These are phyloP conservation scores for Letharia columbiana DNA, from an alignment of 495 filamentous ascomycete species.

Conservation along the genomic window DNA sequence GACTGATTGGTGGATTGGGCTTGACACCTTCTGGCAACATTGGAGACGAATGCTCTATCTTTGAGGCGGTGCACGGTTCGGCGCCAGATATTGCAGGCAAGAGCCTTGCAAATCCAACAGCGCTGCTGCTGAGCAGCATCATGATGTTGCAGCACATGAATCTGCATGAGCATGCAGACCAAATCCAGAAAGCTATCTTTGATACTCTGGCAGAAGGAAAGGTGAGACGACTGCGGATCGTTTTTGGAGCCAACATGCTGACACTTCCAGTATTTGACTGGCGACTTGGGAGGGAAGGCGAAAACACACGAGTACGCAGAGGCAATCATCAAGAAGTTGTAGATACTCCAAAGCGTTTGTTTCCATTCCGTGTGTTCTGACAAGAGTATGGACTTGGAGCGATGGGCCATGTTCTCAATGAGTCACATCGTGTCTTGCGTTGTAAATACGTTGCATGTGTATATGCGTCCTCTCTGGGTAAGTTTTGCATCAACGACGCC, in stretches of 20 bases:
- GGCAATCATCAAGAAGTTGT: slow-evolving; percentile 83
- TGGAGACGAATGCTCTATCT: slow-evolving; percentile 97
- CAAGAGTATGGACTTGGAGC: background rate
- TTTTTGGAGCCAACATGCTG: background rate
- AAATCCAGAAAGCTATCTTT: slow-evolving; percentile 91
- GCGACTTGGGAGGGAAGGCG: slow-evolving; percentile 88
- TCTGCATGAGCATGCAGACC: slow-evolving; percentile 69
- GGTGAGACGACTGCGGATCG: slow-evolving; percentile 35
- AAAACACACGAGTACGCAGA: slow-evolving; percentile 86
- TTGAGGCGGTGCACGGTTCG: slow-evolving; percentile 98
- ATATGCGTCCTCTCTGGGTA: background rate
- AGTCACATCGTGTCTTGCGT: background rate
- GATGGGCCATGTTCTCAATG: background rate
- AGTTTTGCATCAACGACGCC: background rate
- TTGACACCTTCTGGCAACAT: slow-evolving; percentile 98
- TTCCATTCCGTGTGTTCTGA: background rate
- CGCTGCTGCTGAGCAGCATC: slow-evolving; percentile 79
- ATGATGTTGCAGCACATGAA: slow-evolving; percentile 99
- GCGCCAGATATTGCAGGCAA: slow-evolving; percentile 97
- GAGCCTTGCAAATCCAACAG: slow-evolving; percentile 90
- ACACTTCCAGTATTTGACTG: slow-evolving; percentile 59
- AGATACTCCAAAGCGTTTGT: slow-evolving; percentile 27
- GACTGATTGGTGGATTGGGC: slow-evolving; percentile 94
- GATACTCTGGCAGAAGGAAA: slow-evolving; percentile 91
- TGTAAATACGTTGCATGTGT: background rate